These are phyloP conservation scores for Hapsidospora chrysogenum DNA, from an alignment of 495 filamentous ascomycete genomes.

Conservation along the genomic window DNA sequence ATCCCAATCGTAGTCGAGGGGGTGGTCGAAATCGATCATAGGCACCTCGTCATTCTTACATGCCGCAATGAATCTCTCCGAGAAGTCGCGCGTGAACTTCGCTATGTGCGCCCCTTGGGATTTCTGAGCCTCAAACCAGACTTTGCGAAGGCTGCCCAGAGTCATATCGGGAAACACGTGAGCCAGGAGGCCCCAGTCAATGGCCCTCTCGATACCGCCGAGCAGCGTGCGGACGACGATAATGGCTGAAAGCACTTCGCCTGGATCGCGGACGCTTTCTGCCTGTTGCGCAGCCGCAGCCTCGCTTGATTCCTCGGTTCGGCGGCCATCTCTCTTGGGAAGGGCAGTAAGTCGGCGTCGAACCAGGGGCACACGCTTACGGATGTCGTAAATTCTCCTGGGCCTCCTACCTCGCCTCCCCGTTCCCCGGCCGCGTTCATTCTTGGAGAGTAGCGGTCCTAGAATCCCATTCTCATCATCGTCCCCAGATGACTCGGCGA, in stretches of 20 bases:
- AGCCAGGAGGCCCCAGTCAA: slow-evolving; percentile 61
- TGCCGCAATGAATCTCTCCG: slow-evolving; percentile 54
- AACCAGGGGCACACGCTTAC: not conserved
- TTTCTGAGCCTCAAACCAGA: slow-evolving; percentile 40
- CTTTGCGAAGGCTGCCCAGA: slow-evolving; percentile 36
- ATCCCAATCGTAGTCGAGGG: slow-evolving; percentile 63
- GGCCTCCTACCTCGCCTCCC: too few species aligned
- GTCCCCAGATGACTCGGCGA: too few species aligned
- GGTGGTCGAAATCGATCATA: slow-evolving; percentile 51
- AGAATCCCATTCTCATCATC: too few species aligned
- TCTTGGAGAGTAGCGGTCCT: too few species aligned
- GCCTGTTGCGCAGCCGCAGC: not conserved
- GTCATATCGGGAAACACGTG: slow-evolving; percentile 48
- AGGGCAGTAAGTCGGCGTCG: not conserved
- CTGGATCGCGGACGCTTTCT: not conserved
- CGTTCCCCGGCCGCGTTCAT: too few species aligned
- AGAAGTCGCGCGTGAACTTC: slow-evolving; percentile 60
- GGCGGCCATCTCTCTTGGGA: not conserved
- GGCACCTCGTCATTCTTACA: slow-evolving; percentile 56
- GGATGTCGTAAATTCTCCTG: too few species aligned
- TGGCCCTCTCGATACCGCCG: slow-evolving; percentile 48
- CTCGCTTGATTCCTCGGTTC: slow-evolving; percentile 25
- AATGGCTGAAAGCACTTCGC: slow-evolving; percentile 38
- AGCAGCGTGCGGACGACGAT: slow-evolving; percentile 55
- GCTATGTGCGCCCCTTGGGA: slow-evolving; percentile 45